Percentiles rank a stretch among this genome's conserved stretches.
phyloP scores from a whole-genome alignment of 73 alveolate genomes.

The Effrenium voratum region DNA sequence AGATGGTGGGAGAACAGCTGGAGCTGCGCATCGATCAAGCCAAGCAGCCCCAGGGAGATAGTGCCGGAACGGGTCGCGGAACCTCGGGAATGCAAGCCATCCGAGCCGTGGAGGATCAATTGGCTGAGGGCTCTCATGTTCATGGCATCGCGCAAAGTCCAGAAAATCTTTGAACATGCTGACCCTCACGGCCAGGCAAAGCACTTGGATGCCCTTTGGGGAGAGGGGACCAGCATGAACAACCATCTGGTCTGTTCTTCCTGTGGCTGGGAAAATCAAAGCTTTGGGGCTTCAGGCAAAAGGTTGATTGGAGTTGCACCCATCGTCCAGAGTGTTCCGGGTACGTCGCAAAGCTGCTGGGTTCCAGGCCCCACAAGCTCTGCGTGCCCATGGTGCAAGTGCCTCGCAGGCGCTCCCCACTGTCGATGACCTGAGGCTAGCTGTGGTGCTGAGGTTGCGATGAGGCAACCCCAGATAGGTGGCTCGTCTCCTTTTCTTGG shows the following conservation, averaged over 20 bases:
- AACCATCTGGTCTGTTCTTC: no score
- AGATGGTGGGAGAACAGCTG: not conserved
- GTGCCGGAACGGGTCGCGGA: constrained; percentile 40
- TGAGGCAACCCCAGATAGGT: not conserved
- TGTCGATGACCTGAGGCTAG: constrained; percentile 40
- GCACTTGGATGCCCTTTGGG: no score
- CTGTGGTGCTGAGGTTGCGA: not conserved
- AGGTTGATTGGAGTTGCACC: no score
- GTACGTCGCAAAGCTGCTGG: not conserved
- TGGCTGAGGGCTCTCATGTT: no score
- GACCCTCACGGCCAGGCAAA: no score
- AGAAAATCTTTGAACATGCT: no score
- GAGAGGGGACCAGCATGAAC: no score
- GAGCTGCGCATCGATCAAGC: no score
- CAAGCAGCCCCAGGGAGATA: constrained; percentile 44
- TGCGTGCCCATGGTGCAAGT: constrained; percentile 63
- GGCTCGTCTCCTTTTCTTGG: not conserved
- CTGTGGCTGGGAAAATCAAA: no score
- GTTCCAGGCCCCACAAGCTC: constrained; percentile 47
- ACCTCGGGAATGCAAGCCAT: constrained; percentile 8
- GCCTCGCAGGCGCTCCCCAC: constrained; percentile 23
- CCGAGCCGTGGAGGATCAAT: not conserved
- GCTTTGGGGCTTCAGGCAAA: no score
- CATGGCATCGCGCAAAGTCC: no score
- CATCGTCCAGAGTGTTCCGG: not conserved